phyloP scores from a whole-genome alignment of 192 early-diverging fungal species.

The Coemansia sp. region DNA sequence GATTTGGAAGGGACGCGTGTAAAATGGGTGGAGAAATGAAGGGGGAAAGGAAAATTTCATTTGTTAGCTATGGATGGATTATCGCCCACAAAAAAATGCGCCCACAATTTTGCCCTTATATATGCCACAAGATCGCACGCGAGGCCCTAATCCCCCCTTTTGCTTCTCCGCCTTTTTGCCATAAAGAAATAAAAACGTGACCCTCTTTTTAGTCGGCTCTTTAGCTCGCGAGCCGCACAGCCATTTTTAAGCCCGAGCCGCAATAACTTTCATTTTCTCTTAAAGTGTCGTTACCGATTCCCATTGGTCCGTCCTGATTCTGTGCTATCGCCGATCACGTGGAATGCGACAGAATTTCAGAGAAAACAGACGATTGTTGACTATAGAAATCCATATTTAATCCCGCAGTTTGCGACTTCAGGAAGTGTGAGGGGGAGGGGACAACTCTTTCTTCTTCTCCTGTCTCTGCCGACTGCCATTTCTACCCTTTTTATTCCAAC shows the following conservation, averaged over 20 bases:
- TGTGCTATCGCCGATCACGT: background rate
- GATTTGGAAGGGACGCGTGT: too few species aligned
- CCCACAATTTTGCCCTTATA: too few species aligned
- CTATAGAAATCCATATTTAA: background rate
- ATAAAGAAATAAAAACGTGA: too few species aligned
- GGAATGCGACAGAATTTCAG: constrained; percentile 5
- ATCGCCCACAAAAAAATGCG: background rate
- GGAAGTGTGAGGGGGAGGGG: background rate
- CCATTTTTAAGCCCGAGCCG: too few species aligned
- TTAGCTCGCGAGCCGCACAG: too few species aligned
- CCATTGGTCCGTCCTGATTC: background rate
- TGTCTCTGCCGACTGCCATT: background rate
- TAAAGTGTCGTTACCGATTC: background rate
- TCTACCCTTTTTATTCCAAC: background rate
- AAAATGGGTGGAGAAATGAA: background rate
- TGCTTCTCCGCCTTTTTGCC: too few species aligned
- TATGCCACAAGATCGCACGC: too few species aligned
- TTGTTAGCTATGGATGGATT: too few species aligned
- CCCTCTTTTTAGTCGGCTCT: too few species aligned
- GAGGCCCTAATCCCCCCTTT: too few species aligned
- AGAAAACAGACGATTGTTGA: background rate
- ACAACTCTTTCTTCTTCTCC: constrained; percentile 2
- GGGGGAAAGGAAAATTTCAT: constrained; percentile 1
- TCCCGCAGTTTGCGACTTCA: background rate
- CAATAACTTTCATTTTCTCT: background rate